Base-by-base conservation (phyloP, 352 stramenopile genomes). In the Phytophthora cactorum region DNA sequence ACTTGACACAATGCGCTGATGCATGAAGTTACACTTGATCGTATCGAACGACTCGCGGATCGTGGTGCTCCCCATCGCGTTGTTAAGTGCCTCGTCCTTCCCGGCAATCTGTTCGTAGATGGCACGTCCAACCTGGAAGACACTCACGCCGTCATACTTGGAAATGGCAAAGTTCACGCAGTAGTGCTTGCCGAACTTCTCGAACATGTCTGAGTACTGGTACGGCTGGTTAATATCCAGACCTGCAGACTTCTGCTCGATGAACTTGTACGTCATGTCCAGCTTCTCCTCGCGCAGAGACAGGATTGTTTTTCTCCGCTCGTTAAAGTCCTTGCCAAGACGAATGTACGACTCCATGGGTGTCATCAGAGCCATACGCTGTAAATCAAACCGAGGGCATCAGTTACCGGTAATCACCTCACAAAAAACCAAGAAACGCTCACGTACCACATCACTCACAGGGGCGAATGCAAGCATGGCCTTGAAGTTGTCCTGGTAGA, bases 141-240 rank as follows among this genome's bases (percentile, higher is more conserved):
- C 78, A 17, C 75, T 76, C 4, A 91, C 81, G 27, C 74, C 83
- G 22, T 93, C 83, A 72, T 88, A 89, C 65, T 83, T 88, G 45
- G 81, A 89, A 50, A 93, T 86, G 32, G 78, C 73, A 52, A 93
- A 91, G 63, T 91, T 81, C 10, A 91, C 80, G 51, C 72, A 91
- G 68, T 93, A 93, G 62, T 83, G 81, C 66, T 93, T 93, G 61
- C 85, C 85, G 38, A 91, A 93, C 54, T 86, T 84, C 64, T 93
- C 85, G 66, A 93, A 93, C 74, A 83, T 84, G 65, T 93, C 85
- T 29, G 80, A 84, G 66, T 87, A 90, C 59, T 86, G 77, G 75
- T 91, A 90, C 32, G 81, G 82, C 66, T 90, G 70, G 34, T 83
- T 70, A 11, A 77, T 7, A 45, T 90, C 76, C 34, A 93, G 70